phyloP scores from a whole-genome alignment of 148 eudicot genomes.

The Rhododendron simsii region DNA sequence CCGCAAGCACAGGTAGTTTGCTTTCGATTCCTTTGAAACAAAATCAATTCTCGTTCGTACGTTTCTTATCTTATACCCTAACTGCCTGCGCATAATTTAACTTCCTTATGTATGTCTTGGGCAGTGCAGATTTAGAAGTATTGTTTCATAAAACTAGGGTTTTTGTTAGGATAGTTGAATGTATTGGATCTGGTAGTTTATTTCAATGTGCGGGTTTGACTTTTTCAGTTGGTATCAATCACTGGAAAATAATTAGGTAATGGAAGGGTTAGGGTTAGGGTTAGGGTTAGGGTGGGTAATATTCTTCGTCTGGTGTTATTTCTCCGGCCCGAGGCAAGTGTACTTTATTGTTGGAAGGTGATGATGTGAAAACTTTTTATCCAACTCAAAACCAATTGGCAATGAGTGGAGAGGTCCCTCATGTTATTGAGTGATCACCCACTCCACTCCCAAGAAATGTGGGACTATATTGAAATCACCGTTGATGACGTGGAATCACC shows the following conservation, averaged over 20 bases:
- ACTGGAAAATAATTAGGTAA: neutral
- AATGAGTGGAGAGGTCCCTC: neutral
- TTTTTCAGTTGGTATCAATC: neutral
- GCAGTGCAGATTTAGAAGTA: neutral
- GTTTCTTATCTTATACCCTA: neutral
- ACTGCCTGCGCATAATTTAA: neutral
- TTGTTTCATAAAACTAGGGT: slow-evolving; percentile 1
- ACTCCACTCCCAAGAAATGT: neutral
- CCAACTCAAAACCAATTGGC: neutral
- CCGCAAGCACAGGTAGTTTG: neutral
- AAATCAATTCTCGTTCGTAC: neutral
- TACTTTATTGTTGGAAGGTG: neutral
- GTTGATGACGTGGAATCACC: neutral
- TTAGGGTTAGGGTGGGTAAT: neutral
- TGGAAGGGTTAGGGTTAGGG: neutral
- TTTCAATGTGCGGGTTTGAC: neutral
- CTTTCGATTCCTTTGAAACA: neutral
- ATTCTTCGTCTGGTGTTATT: neutral
- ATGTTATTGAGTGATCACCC: neutral
- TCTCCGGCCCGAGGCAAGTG: neutral
- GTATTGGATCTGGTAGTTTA: neutral
- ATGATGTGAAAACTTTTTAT: no score
- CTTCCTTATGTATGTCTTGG: neutral
- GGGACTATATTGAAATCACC: no score
- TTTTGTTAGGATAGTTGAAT: neutral